Percentiles rank a stretch among this genome's conserved stretches.
These are phyloP conservation scores for Botrytis deweyae DNA, from an alignment of 2,329 filamentous ascomycete genomes.

Conservation along the genomic window DNA sequence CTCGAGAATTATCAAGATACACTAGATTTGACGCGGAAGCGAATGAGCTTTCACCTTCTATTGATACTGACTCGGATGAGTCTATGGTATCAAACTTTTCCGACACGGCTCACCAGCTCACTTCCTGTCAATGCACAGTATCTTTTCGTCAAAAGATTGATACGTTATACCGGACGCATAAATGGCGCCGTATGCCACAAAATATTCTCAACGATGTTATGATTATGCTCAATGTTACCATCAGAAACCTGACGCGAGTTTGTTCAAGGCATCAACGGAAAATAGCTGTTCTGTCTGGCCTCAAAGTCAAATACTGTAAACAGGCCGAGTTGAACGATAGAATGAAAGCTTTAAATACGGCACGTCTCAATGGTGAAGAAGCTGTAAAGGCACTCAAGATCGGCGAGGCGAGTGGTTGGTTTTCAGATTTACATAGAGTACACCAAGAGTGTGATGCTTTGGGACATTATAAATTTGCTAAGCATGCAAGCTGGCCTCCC, in stretches of 20 bases:
- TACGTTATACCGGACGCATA: neutral
- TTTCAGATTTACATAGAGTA: neutral
- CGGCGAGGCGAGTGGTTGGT: neutral
- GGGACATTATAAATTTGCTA: slow-evolving; percentile 9
- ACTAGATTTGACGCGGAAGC: neutral
- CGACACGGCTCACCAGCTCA: neutral
- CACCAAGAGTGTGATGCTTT: neutral
- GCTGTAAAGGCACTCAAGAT: neutral
- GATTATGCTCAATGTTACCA: neutral
- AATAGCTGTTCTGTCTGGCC: neutral
- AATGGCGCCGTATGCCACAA: neutral
- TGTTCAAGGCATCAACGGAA: neutral
- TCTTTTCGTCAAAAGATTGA: neutral
- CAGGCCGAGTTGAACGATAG: neutral
- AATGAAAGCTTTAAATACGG: neutral
- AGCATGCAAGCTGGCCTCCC: neutral
- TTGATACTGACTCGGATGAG: neutral
- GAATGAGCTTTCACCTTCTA: neutral
- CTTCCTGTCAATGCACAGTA: neutral
- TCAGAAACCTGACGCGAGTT: neutral
- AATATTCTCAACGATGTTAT: neutral
- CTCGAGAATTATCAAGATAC: neutral
- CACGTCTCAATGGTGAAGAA: neutral
- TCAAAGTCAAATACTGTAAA: neutral
- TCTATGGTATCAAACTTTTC: neutral